Evolutionary conservation across 805 yeast species (phyloP).

Genomic region (Teunomyces tritomae): DNA sequence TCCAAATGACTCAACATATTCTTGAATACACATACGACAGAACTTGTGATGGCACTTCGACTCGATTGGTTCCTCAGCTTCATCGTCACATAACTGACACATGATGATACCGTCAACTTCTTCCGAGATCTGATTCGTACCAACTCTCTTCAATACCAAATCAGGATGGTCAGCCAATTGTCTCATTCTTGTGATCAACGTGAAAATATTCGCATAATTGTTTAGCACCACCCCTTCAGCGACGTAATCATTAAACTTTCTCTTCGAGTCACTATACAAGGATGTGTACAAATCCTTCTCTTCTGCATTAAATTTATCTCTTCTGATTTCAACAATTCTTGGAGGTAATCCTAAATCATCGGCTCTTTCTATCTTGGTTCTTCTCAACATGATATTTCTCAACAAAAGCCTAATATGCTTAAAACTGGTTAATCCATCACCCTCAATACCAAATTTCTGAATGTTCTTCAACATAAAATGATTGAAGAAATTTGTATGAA

Average conservation of each 20-base stretch:
- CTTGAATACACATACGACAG: constrained; percentile 88
- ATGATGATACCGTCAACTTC: constrained; percentile 58
- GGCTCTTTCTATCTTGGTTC: constrained; percentile 95
- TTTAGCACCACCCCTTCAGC: constrained; percentile 95
- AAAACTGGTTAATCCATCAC: constrained; percentile 79
- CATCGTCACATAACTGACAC: constrained; percentile 94
- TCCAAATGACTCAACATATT: constrained; percentile 78
- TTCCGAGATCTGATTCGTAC: constrained; percentile 31
- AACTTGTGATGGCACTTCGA: constrained; percentile 92
- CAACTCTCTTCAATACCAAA: constrained; percentile 73
- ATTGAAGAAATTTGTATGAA: constrained; percentile 92
- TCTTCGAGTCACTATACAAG: constrained; percentile 78
- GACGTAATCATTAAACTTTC: constrained; percentile 88
- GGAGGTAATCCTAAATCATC: constrained; percentile 98
- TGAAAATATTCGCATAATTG: constrained; percentile 95
- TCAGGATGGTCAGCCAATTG: constrained; percentile 99
- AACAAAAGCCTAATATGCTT: constrained; percentile 70
- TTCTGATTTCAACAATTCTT: constrained; percentile 82
- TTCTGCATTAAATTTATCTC: constrained; percentile 87
- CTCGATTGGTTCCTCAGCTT: constrained; percentile 96
- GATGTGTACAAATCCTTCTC: constrained; percentile 91
- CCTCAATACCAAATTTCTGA: constrained; percentile 78
- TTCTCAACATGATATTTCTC: constrained; percentile 81
- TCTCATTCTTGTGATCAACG: constrained; percentile 94
- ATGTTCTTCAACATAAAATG: constrained; percentile 94